A percentile compares a stretch with the other conserved stretches of the same genome.
Evolutionary conservation across 1,284 basidiomycete genomes (phyloP).

Genomic region (Blastosporella zonata): DNA sequence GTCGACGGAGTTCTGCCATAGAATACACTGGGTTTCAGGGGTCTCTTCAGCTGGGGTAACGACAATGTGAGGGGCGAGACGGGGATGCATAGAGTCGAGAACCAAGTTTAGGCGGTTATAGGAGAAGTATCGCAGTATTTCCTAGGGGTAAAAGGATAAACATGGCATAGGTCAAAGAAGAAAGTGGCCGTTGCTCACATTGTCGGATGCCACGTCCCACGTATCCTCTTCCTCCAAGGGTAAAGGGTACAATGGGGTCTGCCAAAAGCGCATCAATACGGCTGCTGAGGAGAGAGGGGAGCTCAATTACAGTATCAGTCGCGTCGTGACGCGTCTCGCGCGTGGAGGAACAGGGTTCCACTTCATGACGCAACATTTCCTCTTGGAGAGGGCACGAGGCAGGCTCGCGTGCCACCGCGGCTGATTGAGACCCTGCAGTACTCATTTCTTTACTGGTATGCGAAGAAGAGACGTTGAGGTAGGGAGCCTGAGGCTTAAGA

Average conservation of each 20-base stretch:
- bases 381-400: constrained; percentile 12
- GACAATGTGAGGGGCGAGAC: constrained; percentile 44
- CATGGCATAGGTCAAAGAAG: background rate
- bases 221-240: background rate
- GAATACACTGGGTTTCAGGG: constrained; percentile 32
- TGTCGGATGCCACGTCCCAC: constrained; percentile 18
- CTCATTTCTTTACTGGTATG: background rate
- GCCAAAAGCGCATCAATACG: background rate
- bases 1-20: constrained; percentile 32
- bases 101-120: constrained; percentile 32
- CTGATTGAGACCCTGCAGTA: background rate
- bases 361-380: constrained; percentile 10
- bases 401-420: constrained; percentile 2
- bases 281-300: background rate
- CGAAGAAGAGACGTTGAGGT: background rate
- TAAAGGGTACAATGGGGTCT: background rate
- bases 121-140: constrained; percentile 27
- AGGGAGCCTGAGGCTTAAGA: background rate
- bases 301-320: constrained; percentile 4
- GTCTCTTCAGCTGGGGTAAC: constrained; percentile 41
- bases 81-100: constrained; percentile 30
- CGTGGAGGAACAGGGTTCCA: background rate
- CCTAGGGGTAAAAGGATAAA: constrained; percentile 21
- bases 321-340: constrained; percentile 8
- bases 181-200: constrained; percentile 11